Conservation (phyloP, 176 grass and related monocot genomes). For the Melocanna baccifera region DNA sequence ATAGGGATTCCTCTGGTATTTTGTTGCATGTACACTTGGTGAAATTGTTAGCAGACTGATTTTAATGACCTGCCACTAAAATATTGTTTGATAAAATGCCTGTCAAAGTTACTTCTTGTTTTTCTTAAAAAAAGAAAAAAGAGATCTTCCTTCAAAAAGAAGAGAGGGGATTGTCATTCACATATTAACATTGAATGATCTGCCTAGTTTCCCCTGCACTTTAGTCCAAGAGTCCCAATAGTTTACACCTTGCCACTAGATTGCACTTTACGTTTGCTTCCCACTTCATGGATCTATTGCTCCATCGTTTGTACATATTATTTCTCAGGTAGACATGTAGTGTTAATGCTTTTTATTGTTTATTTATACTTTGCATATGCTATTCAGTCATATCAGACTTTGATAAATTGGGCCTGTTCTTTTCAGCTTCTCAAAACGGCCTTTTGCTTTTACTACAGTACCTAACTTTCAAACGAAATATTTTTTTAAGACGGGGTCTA, state of each 20-base stretch:
- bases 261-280: not conserved
- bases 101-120: not conserved
- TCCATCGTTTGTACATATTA: not conserved
- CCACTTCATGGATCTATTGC: constrained; percentile 10
- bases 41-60: not conserved
- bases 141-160: not conserved
- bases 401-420: no score
- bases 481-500: no score
- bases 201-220: not conserved
- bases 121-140: not conserved
- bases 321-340: not conserved
- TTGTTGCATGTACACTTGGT: not conserved
- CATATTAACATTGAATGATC: not conserved
- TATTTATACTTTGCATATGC: constrained; percentile 1
- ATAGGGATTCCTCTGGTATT: not conserved
- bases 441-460: no score
- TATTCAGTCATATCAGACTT: constrained; percentile 13
- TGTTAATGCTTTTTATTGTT: not conserved
- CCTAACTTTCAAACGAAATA: no score
- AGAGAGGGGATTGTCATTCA: not conserved
- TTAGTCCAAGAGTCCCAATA: not conserved
- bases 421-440: no score
- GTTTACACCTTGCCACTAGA: not conserved
- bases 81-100: not conserved
- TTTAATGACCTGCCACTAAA: not conserved